These are phyloP conservation scores for Candida ortonii DNA, from an alignment of 805 yeast species.

Conservation along the genomic window DNA sequence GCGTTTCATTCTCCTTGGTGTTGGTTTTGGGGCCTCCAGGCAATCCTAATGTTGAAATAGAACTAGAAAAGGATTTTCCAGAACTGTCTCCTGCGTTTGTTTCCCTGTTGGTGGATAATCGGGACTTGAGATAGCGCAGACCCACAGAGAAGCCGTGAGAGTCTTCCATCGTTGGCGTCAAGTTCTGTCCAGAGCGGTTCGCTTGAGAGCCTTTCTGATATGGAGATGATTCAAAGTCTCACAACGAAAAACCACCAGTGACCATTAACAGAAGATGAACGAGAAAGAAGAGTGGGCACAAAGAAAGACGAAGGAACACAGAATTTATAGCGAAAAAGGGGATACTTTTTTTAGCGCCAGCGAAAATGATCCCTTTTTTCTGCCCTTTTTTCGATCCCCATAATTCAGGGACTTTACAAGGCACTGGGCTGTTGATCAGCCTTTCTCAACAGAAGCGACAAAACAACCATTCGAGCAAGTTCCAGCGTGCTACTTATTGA, in stretches of 20 bases:
- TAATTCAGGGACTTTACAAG: too few relatives aligned
- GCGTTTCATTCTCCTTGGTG: constrained; percentile 14
- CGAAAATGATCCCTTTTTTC: constrained; percentile 1
- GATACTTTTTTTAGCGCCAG: constrained; percentile 1
- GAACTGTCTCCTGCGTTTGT: constrained; percentile 7
- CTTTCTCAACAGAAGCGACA: too few relatives aligned
- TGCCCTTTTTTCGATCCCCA: constrained; percentile 1
- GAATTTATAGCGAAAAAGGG: not conserved
- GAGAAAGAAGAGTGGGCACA: not conserved
- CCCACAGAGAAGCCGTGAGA: constrained; percentile 22
- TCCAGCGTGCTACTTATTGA: too few relatives aligned
- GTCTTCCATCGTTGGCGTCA: constrained; percentile 17
- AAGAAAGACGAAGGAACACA: not conserved
- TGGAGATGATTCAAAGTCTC: too few relatives aligned
- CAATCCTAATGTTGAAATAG: too few relatives aligned
- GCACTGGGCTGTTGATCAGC: too few relatives aligned
- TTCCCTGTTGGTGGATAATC: constrained; percentile 21
- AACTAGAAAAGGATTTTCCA: constrained; percentile 6
- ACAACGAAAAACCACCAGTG: too few relatives aligned
- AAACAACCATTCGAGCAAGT: too few relatives aligned
- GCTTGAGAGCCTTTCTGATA: too few relatives aligned
- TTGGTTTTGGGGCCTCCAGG: constrained; percentile 4
- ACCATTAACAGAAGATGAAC: not conserved
- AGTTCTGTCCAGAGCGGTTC: not conserved
- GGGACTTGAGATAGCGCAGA: constrained; percentile 23